phyloP scores from a whole-genome alignment of 306 rosid genomes.

The Vigna mungo region DNA sequence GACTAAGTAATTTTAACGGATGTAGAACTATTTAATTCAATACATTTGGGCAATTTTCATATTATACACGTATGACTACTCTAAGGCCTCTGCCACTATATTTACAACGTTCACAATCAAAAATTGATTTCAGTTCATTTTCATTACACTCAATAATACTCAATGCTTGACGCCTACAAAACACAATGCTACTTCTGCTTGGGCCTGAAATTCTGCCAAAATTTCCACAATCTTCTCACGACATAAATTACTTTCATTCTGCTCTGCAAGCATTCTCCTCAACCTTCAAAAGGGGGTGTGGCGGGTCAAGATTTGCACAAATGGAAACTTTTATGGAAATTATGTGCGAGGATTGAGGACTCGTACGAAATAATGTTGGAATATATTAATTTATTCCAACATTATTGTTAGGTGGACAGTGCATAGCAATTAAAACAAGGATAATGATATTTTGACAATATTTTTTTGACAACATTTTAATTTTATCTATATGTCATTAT shows the following conservation, averaged over 20 bases:
- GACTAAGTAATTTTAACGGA: neutral
- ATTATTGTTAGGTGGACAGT: conserved; percentile 4
- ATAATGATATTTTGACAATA: no score
- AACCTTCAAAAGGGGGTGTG: conserved; percentile 55
- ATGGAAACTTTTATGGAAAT: conserved; percentile 2
- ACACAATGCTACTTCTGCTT: conserved; percentile 94
- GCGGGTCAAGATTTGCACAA: conserved; percentile 9
- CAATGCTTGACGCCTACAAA: conserved; percentile 87
- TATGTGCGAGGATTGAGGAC: neutral
- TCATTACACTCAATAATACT: conserved; percentile 13
- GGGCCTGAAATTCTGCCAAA: conserved; percentile 87
- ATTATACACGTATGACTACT: neutral
- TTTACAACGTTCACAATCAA: conserved; percentile 21
- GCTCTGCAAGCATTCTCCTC: conserved; percentile 79
- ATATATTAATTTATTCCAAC: neutral
- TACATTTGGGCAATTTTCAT: neutral
- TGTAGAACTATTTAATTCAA: neutral
- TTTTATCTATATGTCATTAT: no score
- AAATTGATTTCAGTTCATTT: conserved; percentile 4
- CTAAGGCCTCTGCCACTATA: conserved; percentile 13
- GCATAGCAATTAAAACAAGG: conserved; percentile 9
- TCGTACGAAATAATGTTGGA: neutral
- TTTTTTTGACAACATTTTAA: no score
- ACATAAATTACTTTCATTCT: conserved; percentile 55
- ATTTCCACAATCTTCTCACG: conserved; percentile 78